Evolutionary conservation across 1,284 basidiomycete species (phyloP), one percentile per base, ranked within the genome.

Genomic region (Anthracocystis walkeri): DNA sequence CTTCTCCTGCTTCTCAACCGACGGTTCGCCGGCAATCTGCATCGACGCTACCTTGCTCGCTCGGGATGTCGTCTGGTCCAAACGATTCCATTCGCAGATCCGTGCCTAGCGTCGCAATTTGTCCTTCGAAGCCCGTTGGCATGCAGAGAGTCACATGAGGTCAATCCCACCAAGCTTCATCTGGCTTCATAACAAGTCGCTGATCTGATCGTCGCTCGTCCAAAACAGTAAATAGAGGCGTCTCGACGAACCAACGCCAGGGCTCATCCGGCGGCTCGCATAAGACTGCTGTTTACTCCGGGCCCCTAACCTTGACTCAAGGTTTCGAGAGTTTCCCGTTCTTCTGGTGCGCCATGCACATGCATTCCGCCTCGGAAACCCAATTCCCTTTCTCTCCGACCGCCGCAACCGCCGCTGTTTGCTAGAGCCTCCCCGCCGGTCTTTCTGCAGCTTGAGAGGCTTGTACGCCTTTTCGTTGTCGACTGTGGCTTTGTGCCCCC

Each of bases 301-400:
- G 41, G 41, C 41, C 41, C 41, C 20, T 20, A 20, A 21, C 41
- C n/a, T 42, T 11, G 41, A 20, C n/a, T n/a, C 41, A 21, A 21
- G 7, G 6, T 42, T 38, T 38, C 35, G 12, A 38, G 41, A 42
- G 41, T 42, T 42, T 42, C 41, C 20, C 41, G 8, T 40, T 16
- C 35, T 38, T 38, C 12, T 38, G 35, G 11, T 16, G 41, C 41
- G 8, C 7, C 14, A 21, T 21, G 21, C 44, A 48, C 45, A 49
- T 49, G 46, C 46, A 31, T 31, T 18, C 27, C 29, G 29, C 46
- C 46, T 49, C 46, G 46, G 25, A 49, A 31, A 29, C 18, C 46
- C 29, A 25, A 21, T 21, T 20, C 42, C 10, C 44, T 8, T 18
- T 29, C 46, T 16, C 25, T 29, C 25, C 25, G 14, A 27, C 46